Base-by-base conservation (phyloP, 441 rosid species). In the Flueggea neowawraea region DNA sequence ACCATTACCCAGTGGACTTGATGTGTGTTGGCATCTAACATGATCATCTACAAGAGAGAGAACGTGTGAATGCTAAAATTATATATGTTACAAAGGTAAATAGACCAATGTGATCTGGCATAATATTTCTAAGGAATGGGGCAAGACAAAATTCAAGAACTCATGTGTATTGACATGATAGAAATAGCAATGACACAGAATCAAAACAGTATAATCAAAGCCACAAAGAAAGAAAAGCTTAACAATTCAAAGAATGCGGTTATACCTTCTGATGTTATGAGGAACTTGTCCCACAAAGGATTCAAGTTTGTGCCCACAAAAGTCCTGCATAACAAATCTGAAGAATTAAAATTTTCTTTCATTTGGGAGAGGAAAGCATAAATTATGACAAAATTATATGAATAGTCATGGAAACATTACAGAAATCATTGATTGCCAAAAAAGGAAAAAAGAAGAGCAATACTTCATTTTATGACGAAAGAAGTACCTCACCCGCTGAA, bases 1-100 rank as follows among this genome's bases (percentile, higher is more conserved):
- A 49, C 85, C 98, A 72, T 93, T 90, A 49, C 95, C 98, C 66
- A 93, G 70, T 10, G 98, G 95, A 79, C 84, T 84, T 62, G 97
- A 81, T 31, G 89, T 80, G 81, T 85, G 93, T 68, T 67, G 87
- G 75, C 97, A 88, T 67, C 73, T 70, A 41, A 69, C 73, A 12
- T 63, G 39, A 68, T 90, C 96, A 84, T 83, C 97, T 90, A 66
- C 55, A 59, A 49, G 62, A 66, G 70, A 52, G 15, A 67, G 72
- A 54, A 32, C 12, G 13, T 39, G 8, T 5, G 10, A 15, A 44
- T 39, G 33, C 22, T 60, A 33, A 61, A 52, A 52, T 16, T 53
- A 15, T 6, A 53, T 17, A 14, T 16, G 5, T 16, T 17, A 10
- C 11, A 53, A n/a, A 52, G 49, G 49, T 57, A 10, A 44, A 52